Percentiles rank a stretch among this genome's conserved stretches.
Evolutionary conservation across 768 basidiomycete genomes (phyloP).

Genomic region (Chlorophyllum brunneum): DNA sequence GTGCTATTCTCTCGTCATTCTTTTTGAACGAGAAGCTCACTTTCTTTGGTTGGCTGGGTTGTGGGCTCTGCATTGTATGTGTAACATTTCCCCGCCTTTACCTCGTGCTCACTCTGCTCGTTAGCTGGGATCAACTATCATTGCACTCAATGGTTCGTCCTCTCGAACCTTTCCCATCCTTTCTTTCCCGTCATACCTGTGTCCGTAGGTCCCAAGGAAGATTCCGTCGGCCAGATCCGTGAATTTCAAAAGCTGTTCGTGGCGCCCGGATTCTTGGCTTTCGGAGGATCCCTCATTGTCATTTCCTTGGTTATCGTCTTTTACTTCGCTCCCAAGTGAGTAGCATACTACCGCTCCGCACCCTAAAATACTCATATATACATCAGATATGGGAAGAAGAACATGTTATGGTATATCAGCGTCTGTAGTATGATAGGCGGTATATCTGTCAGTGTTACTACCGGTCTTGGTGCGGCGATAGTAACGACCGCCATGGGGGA

Average conservation of each 20-base stretch:
- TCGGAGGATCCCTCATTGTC: slow-evolving; percentile 57
- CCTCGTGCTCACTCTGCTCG: not conserved
- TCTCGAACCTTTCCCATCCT: slow-evolving; percentile 13
- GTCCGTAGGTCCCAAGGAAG: slow-evolving; percentile 60
- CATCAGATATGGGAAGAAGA: slow-evolving; percentile 76
- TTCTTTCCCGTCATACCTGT: slow-evolving; percentile 25
- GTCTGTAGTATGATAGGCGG: slow-evolving; percentile 98
- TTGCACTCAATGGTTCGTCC: slow-evolving; percentile 76
- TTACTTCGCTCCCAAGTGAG: slow-evolving; percentile 76
- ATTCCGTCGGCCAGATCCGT: slow-evolving; percentile 62
- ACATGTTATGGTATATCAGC: slow-evolving; percentile 92
- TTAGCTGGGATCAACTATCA: slow-evolving; percentile 82
- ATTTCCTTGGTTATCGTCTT: slow-evolving; percentile 70
- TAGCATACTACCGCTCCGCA: slow-evolving; percentile 11
- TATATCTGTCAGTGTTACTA: slow-evolving; percentile 90
- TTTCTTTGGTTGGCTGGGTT: slow-evolving; percentile 97
- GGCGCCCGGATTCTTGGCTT: slow-evolving; percentile 78
- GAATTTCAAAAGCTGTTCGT: slow-evolving; percentile 80
- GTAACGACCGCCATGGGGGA: slow-evolving; percentile 72
- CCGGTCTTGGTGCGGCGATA: slow-evolving; percentile 89
- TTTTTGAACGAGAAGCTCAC: slow-evolving; percentile 91
- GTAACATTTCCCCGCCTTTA: slow-evolving; percentile 7
- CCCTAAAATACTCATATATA: not conserved
- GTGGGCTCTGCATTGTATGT: slow-evolving; percentile 83
- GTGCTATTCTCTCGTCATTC: slow-evolving; percentile 87